These are phyloP conservation scores for Forsythia viridissima DNA, from an alignment of 257 asterid genomes.

Conservation along the genomic window DNA sequence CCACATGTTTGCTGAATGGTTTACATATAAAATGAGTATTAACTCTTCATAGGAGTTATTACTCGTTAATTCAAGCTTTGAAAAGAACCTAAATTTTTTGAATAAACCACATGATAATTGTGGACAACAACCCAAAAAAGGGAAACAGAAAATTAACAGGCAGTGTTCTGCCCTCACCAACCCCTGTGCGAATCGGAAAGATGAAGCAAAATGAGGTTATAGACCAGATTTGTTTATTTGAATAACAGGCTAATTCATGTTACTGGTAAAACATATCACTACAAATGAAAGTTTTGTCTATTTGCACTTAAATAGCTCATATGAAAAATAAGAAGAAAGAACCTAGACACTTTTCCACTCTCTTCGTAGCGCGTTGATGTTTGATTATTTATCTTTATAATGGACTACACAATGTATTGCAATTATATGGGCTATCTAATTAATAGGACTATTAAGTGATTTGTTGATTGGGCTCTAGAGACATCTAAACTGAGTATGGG, in stretches of 20 bases:
- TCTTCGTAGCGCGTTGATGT: background rate
- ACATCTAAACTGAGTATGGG: too few species aligned
- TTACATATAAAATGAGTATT: conserved; percentile 2
- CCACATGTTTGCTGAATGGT: background rate
- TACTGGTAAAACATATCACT: conserved; percentile 1
- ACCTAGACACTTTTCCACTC: background rate
- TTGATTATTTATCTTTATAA: too few species aligned
- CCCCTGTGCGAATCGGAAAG: background rate
- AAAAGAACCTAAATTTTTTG: background rate
- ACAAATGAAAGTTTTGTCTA: background rate
- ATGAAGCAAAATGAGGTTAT: background rate
- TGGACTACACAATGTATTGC: too few species aligned
- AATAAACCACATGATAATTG: background rate
- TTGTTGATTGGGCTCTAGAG: too few species aligned
- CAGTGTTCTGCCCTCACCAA: background rate
- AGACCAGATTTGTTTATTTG: background rate
- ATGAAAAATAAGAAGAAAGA: background rate
- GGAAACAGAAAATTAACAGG: background rate
- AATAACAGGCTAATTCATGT: background rate
- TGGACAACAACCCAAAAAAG: background rate
- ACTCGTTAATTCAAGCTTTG: background rate
- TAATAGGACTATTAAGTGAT: too few species aligned
- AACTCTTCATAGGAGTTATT: background rate
- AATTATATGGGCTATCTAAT: too few species aligned
- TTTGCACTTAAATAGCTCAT: background rate